Evolutionary conservation across 495 filamentous ascomycete genomes (phyloP), one percentile per base, ranked within the genome.

Genomic region (Aspergillus bridgeri): DNA sequence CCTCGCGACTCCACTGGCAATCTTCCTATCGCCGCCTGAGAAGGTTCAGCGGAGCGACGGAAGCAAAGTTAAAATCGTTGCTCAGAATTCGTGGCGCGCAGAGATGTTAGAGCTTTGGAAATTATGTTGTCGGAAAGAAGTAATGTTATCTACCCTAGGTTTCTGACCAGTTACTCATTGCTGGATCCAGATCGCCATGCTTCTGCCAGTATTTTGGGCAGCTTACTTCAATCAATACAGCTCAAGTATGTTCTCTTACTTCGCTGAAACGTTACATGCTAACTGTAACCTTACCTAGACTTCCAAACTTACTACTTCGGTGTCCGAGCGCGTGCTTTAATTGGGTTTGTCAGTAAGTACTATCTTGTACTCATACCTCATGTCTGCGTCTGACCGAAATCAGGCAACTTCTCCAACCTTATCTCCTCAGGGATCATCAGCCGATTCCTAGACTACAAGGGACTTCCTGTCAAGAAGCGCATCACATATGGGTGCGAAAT

Each of bases 1-100:
- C 42, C 61, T 79, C 6, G 81, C 81, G 0, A 79, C 78, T 0
- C 67, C 83, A 18, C 68, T 84, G 0, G 84, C 72, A 0, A 65
- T 83, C 13, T 66, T 86, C 5, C 66, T 87, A 2, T 81, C 79
- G n/a, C 66, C 58, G 3, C 83, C 85, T 0, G 64, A 69, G 6
- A 74, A 81, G 21, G 85, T 86, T 0, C 75, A 86, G 58, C 74
- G 84, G 1, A 67, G 68, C 8, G 81, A 84, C 53, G 83, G 83
- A 11, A 81, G 70, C 42, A 72, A 72, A 18, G 83, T 87, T 24
- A 68, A 74, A 19, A 69, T 72, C 47, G 13, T 82, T 49, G 60
- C 72, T 9, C 65, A 81, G 33, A 70, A 75, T 27, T 75, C 79
- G 6, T 79, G 73, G 74, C 53, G 53, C 6, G 66, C 54, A 5